A percentile compares a stretch with the other conserved stretches of the same genome.
Conservation (phyloP, 2,329 filamentous ascomycete genomes). For the Fusarium subtropicale region DNA sequence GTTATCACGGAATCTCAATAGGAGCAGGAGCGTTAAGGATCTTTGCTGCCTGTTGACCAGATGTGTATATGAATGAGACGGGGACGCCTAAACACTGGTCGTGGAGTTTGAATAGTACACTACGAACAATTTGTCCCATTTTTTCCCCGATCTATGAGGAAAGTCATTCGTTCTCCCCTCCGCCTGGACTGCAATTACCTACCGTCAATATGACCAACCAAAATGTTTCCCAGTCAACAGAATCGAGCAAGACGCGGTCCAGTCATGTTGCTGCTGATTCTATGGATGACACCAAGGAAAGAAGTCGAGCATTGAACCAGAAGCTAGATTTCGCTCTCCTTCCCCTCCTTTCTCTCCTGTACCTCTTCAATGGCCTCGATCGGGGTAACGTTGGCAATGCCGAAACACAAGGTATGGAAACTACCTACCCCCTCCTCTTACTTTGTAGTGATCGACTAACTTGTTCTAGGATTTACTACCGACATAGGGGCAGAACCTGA, state of each 20-base stretch:
- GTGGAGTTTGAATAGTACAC: not conserved
- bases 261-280: conserved; percentile 9
- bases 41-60: conserved; percentile 1
- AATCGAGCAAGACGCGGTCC: conserved; percentile 17
- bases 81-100: conserved; percentile 1
- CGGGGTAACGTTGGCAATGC: conserved; percentile 57
- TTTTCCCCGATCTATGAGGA: not conserved
- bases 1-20: conserved; percentile 17
- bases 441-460: not conserved
- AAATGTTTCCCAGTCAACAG: conserved; percentile 2
- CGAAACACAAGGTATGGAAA: conserved; percentile 51
- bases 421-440: not conserved
- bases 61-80: conserved; percentile 14
- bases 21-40: conserved; percentile 12
- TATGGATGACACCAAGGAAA: conserved; percentile 11
- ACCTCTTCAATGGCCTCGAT: conserved; percentile 57
- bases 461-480: conserved; percentile 40
- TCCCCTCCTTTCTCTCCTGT: conserved; percentile 55
- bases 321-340: conserved; percentile 54
- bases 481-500: conserved; percentile 46
- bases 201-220: conserved; percentile 17
- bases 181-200: not conserved
- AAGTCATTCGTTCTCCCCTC: not conserved
- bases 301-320: conserved; percentile 47
- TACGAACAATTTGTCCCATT: conserved; percentile 1